Evolutionary conservation across 2,329 filamentous ascomycete genomes (phyloP), one percentile per base, ranked within the genome.

Genomic region (Bipolaris gigantea): DNA sequence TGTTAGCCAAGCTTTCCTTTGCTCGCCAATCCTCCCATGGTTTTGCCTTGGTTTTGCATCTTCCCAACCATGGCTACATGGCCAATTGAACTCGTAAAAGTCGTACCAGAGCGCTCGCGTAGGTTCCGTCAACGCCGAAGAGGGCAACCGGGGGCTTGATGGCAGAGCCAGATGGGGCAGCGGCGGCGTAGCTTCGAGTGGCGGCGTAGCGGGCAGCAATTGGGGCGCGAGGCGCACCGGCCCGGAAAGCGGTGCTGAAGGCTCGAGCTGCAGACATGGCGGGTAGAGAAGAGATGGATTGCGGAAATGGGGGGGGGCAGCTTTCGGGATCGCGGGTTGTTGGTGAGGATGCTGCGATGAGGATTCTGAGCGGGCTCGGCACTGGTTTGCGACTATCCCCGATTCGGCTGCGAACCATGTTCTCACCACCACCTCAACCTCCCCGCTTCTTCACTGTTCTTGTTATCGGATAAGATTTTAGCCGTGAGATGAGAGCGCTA

Each of bases 61-160:
- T 52, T 43, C 48, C n/a, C 19, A 15, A 27, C 48, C 60, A 66
- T 65, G 63, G 53, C 49, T 25, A 43, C 36, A 16, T 11, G 23
- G 30, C 59, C 61, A 65, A 66, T 66, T 64, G 62, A 15, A 42
- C 25, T 39, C 34, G 33, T 40, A 49, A 50, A 52, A 56, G 45
- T 58, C 90, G 77, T 93, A 99, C 94, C 87, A 99, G 85, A 82
- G 94, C 94, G 81, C 89, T 92, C 77, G 94, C 94, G 82, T 99
- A 99, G 76, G 93, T 97, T 79, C 94, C 94, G 80, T 97, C 94
- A 75, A 99, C 82, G 70, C 94, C 94, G 80, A 91, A 99, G 74
- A 99, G 85, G 71, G 92, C 85, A 75, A 97, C 83, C 67, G 94
- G 94, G 71, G 93, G 87, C 83, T 90, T 92, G 77, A 86, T 85